A percentile compares a stretch with the other conserved stretches of the same genome.
Conservation (phyloP, 2,329 filamentous ascomycete genomes). For the Penicillium sp. region DNA sequence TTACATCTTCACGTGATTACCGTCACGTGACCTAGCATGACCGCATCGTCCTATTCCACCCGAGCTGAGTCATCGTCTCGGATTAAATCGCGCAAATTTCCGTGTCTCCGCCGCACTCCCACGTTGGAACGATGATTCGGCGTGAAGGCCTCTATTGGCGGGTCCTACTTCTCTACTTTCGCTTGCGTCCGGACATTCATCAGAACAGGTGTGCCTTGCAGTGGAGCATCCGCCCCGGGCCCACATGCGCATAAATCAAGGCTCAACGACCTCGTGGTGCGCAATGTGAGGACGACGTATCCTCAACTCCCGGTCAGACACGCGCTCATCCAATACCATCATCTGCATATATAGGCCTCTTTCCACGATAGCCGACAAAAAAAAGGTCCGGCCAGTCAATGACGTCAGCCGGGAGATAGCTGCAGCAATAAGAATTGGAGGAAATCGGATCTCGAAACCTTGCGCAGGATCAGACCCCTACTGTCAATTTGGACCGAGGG, state of each 20-base stretch:
- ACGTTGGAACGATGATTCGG: conserved; percentile 6
- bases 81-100: conserved; percentile 11
- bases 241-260: conserved; percentile 1
- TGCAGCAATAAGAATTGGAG: conserved; percentile 11
- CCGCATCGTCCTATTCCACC: neutral
- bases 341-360: neutral
- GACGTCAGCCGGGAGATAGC: conserved; percentile 20
- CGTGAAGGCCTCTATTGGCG: neutral
- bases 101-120: neutral
- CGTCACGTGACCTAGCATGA: neutral
- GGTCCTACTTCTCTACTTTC: neutral
- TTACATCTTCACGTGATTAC: no score
- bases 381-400: conserved; percentile 9
- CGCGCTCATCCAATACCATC: no score
- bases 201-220: conserved; percentile 5
- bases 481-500: neutral
- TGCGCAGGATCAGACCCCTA: conserved; percentile 21
- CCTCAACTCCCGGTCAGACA: no score
- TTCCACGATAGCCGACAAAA: conserved; percentile 18
- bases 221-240: conserved; percentile 3
- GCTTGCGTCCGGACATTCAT: neutral
- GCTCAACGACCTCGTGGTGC: neutral
- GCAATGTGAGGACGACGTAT: no score
- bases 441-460: conserved; percentile 8
- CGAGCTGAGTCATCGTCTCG: conserved; percentile 2